Conservation (phyloP, 768 basidiomycete species). For the Harrya chromipes region DNA sequence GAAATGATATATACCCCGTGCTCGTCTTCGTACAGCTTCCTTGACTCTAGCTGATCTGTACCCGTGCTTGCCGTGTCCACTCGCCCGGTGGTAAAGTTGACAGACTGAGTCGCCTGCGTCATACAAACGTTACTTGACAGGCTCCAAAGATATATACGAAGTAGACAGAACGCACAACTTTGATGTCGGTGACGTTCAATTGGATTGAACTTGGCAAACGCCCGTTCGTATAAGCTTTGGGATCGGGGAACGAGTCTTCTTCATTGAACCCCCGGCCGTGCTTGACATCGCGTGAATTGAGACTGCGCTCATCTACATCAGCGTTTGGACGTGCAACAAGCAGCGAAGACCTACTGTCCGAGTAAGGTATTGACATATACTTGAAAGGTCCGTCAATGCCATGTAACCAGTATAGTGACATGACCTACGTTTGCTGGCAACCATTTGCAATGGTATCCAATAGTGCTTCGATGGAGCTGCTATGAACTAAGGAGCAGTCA, state of each 20-base stretch:
- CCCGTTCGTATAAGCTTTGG: not conserved
- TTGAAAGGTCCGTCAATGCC: constrained; percentile 4
- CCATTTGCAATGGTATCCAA: constrained; percentile 31
- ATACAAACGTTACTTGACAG: not conserved
- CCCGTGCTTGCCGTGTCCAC: constrained; percentile 4
- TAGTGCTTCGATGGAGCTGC: constrained; percentile 16
- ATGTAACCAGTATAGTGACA: not conserved
- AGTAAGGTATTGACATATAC: constrained; percentile 30
- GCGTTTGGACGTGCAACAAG: not conserved
- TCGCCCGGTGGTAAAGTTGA: constrained; percentile 7
- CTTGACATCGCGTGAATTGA: constrained; percentile 21
- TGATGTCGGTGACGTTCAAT: constrained; percentile 11
- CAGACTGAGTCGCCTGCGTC: constrained; percentile 15
- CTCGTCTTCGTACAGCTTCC: constrained; percentile 14
- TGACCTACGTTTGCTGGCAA: constrained; percentile 21
- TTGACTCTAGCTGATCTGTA: constrained; percentile 11
- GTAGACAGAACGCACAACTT: constrained; percentile 11
- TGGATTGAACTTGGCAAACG: constrained; percentile 8
- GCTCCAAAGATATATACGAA: not conserved
- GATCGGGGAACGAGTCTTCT: constrained; percentile 18
- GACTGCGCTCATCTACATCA: constrained; percentile 16
- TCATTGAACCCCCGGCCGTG: constrained; percentile 24
- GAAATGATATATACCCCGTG: constrained; percentile 3
- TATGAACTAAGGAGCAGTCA: constrained; percentile 21
- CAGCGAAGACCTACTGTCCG: constrained; percentile 17